Percentiles rank a stretch among this genome's conserved stretches.
Evolutionary conservation across 345 rosid genomes (phyloP).

Genomic region (Brassica juncea): DNA sequence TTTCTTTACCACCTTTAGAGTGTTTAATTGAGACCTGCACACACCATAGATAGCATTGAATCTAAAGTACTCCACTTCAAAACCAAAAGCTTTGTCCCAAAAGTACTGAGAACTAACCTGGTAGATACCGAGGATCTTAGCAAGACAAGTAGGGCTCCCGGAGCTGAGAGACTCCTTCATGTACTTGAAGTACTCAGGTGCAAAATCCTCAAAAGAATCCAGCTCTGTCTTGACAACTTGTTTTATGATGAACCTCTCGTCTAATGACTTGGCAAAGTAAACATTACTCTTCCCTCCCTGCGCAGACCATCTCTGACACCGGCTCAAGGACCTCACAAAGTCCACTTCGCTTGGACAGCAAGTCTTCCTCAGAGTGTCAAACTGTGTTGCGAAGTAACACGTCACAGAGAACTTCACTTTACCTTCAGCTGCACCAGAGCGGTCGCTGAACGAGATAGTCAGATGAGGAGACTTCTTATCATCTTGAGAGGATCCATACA

Average conservation of each 20-base stretch:
- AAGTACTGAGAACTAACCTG: slow-evolving; percentile 63
- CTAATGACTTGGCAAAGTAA: slow-evolving; percentile 88
- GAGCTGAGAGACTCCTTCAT: slow-evolving; percentile 69
- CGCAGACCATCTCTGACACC: slow-evolving; percentile 87
- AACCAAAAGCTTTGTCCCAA: neutral
- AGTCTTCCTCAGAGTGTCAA: slow-evolving; percentile 72
- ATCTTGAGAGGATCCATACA: slow-evolving; percentile 63
- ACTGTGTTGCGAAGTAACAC: slow-evolving; percentile 90
- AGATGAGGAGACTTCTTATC: slow-evolving; percentile 75
- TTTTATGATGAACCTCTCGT: slow-evolving; percentile 92
- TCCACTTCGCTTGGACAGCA: slow-evolving; percentile 84
- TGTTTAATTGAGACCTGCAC: slow-evolving; percentile 76
- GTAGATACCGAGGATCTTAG: slow-evolving; percentile 94
- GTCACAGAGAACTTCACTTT: slow-evolving; percentile 84
- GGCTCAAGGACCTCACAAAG: slow-evolving; percentile 84
- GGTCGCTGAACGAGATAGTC: slow-evolving; percentile 66
- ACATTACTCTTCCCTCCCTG: slow-evolving; percentile 99
- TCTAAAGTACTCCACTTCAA: neutral
- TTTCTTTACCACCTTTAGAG: slow-evolving; percentile 84
- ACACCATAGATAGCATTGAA: slow-evolving; percentile 14
- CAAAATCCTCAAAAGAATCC: slow-evolving; percentile 89
- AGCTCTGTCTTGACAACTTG: slow-evolving; percentile 88
- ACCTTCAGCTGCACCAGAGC: slow-evolving; percentile 53
- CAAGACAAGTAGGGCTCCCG: slow-evolving; percentile 93
- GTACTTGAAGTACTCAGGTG: slow-evolving; percentile 78